Evolutionary conservation across 2,329 filamentous ascomycete genomes (phyloP).

Genomic region (Nemania sp.): DNA sequence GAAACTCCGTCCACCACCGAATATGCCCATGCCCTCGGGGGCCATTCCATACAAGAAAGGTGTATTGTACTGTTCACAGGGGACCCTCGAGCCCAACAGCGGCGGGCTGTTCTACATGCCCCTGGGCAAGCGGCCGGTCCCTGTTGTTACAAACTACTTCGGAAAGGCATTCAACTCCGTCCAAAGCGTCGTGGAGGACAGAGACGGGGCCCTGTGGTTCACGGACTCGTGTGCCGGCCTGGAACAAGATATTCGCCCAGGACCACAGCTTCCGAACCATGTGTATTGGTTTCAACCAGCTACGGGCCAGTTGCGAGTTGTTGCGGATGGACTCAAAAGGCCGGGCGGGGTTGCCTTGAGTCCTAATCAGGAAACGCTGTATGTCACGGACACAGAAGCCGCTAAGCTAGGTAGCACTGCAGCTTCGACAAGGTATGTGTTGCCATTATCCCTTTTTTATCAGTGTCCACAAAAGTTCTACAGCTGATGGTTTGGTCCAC

Average conservation of each 20-base stretch:
- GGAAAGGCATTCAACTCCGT: conserved; percentile 52
- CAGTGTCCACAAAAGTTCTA: neutral
- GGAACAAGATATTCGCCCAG: conserved; percentile 48
- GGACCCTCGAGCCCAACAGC: conserved; percentile 31
- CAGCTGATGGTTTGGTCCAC: neutral
- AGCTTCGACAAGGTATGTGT: conserved; percentile 37
- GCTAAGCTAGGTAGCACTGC: conserved; percentile 35
- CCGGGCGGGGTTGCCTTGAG: conserved; percentile 48
- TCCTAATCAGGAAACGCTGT: conserved; percentile 45
- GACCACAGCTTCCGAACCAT: conserved; percentile 50
- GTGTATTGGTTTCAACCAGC: conserved; percentile 51
- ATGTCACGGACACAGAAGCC: conserved; percentile 47
- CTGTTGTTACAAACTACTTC: conserved; percentile 48
- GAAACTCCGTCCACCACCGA: conserved; percentile 47
- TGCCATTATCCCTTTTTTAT: neutral
- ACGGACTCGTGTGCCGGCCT: conserved; percentile 51
- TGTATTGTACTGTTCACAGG: conserved; percentile 49
- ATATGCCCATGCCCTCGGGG: conserved; percentile 50
- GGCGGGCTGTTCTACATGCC: conserved; percentile 42
- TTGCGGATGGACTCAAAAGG: conserved; percentile 51
- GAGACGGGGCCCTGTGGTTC: conserved; percentile 52
- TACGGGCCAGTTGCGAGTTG: conserved; percentile 47
- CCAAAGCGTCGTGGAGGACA: conserved; percentile 46
- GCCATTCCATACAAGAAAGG: conserved; percentile 46
- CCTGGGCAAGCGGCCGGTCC: conserved; percentile 36